Conservation (phyloP, 345 rosid genomes). For the Hibiscus syriacus region DNA sequence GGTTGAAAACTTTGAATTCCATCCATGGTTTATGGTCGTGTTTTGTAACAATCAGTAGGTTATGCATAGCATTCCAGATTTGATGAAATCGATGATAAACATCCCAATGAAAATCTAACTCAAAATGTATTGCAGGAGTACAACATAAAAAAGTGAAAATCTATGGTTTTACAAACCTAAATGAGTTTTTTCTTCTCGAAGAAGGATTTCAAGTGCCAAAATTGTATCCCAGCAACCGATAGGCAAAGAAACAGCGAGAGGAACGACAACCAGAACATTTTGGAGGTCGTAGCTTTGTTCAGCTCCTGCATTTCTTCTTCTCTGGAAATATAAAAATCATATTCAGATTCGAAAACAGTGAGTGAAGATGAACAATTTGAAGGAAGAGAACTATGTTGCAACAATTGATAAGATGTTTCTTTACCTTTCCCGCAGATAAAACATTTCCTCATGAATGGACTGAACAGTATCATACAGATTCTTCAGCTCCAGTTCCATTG, state of each 20-base stretch:
- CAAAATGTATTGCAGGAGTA: slow-evolving; percentile 17
- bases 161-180: slow-evolving; percentile 18
- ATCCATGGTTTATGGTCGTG: too few species aligned
- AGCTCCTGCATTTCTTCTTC: slow-evolving; percentile 92
- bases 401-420: background rate
- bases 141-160: background rate
- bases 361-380: background rate
- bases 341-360: background rate
- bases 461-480: slow-evolving; percentile 56
- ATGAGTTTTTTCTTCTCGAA: slow-evolving; percentile 94
- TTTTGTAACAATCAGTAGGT: too few species aligned
- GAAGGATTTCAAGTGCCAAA: slow-evolving; percentile 85
- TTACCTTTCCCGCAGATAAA: slow-evolving; percentile 81
- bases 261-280: slow-evolving; percentile 73
- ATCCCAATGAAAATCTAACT: too few species aligned
- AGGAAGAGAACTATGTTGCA: background rate
- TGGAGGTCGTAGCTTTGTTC: slow-evolving; percentile 58
- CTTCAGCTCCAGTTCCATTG: slow-evolving; percentile 77
- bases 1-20: too few species aligned
- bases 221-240: slow-evolving; percentile 81
- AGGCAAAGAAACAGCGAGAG: slow-evolving; percentile 69
- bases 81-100: too few species aligned
- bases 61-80: too few species aligned
- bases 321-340: slow-evolving; percentile 27
- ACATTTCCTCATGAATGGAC: slow-evolving; percentile 78